A percentile compares a stretch with the other conserved stretches of the same genome.
These are phyloP conservation scores for Friedmanniomyces endolithicus DNA, from an alignment of 495 filamentous ascomycete genomes.

Conservation along the genomic window DNA sequence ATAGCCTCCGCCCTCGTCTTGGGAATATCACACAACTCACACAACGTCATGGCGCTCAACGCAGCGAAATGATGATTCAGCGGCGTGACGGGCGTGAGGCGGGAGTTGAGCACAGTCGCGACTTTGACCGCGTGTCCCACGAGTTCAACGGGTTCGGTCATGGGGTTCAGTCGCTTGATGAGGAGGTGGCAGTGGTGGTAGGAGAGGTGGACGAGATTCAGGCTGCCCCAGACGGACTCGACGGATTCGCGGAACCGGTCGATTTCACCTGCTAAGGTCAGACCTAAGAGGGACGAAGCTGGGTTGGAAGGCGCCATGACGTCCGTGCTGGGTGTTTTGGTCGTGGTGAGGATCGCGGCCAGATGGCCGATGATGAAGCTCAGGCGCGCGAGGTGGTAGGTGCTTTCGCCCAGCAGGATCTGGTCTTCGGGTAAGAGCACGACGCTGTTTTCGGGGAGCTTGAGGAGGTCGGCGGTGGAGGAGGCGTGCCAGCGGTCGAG, in stretches of 20 bases:
- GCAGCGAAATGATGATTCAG: slow-evolving; percentile 61
- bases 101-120: slow-evolving; percentile 40
- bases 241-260: slow-evolving; percentile 39
- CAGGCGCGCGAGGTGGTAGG: slow-evolving; percentile 47
- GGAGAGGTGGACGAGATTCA: slow-evolving; percentile 46
- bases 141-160: slow-evolving; percentile 47
- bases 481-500: slow-evolving; percentile 66
- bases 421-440: slow-evolving; percentile 52
- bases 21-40: slow-evolving; percentile 48
- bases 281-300: slow-evolving; percentile 24
- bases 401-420: slow-evolving; percentile 49
- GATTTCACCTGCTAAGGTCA: slow-evolving; percentile 34
- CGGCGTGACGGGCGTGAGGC: slow-evolving; percentile 46
- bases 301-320: slow-evolving; percentile 27
- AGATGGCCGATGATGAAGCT: slow-evolving; percentile 36
- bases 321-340: slow-evolving; percentile 31
- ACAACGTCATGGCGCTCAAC: slow-evolving; percentile 55
- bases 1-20: slow-evolving; percentile 36
- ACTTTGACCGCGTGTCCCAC: slow-evolving; percentile 50
- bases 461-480: slow-evolving; percentile 45
- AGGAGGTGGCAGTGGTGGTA: slow-evolving; percentile 66
- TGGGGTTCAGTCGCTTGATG: slow-evolving; percentile 43
- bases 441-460: slow-evolving; percentile 50
- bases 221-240: slow-evolving; percentile 31
- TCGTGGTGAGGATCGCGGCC: slow-evolving; percentile 32